Base-by-base conservation (phyloP, 805 yeast species). In the Teunomyces barrocoloradensis region DNA sequence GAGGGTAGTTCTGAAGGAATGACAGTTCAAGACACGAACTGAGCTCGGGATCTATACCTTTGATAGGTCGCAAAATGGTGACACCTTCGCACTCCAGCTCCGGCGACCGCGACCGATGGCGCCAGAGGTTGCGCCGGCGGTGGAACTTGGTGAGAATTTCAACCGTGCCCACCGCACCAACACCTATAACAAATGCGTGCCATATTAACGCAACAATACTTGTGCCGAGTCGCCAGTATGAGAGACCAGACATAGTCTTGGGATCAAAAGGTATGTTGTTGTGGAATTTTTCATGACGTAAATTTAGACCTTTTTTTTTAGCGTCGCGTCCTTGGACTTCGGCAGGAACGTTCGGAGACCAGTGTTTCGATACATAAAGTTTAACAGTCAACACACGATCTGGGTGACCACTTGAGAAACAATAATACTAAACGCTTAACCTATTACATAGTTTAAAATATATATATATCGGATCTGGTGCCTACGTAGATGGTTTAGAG, bases 1-100 rank as follows among this genome's bases (percentile, higher is more conserved):
- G 38, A 0, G 94, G 89, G 55, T 88, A 87, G 15, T 77, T 72
- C 61, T 89, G 96, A 37, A 70, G 64, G 48, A 89, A 79, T 4
- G 89, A 79, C 25, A 87, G 78, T 47, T 79, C 80, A 33, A 90
- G 66, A 59, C 96, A 89, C 9, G 76, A 63, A 33, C 74, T 78
- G 65, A 89, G 74, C 53, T 85, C 91, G 1, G 90, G 79, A 62
- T 89, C 97, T 13, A 88, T 68, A 13, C 96, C 96, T 59, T 88
- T 88, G 49, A 89, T 72, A 0, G 97, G 97, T 27, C 96, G 68
- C 30, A 89, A 60, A 21, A 90, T 87, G 1, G 94, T 79, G 15
- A 89, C 96, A 6, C 74, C 70, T 49, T 69, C 75, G 23, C 48
- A 44, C 11, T 28, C 34, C 2, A 13, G 9, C 11, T 44, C 42